Conservation (phyloP, 1,139 yeast species). For the Candida sp. region DNA sequence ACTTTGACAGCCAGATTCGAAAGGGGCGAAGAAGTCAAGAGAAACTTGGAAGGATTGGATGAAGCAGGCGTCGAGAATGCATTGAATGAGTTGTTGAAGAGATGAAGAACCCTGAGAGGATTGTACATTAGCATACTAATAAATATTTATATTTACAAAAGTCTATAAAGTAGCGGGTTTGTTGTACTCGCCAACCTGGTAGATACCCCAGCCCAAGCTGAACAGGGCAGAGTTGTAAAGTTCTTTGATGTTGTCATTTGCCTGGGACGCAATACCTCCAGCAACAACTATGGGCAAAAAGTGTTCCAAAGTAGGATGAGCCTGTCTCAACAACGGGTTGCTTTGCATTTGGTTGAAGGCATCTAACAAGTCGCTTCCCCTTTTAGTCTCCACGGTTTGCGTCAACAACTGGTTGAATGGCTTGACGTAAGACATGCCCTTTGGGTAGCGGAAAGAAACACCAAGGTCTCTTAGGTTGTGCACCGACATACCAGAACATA, state of each 20-base stretch:
- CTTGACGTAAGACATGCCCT: slow-evolving; percentile 49
- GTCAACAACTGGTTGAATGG: slow-evolving; percentile 54
- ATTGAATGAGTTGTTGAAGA: slow-evolving; percentile 42
- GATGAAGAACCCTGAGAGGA: neutral
- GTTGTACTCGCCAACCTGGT: slow-evolving; percentile 40
- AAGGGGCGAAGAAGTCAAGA: slow-evolving; percentile 48
- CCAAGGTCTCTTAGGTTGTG: slow-evolving; percentile 69
- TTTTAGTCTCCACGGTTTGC: slow-evolving; percentile 26
- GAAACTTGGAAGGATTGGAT: slow-evolving; percentile 49
- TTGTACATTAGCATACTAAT: neutral
- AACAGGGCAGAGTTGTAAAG: slow-evolving; percentile 47
- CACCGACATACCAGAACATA: slow-evolving; percentile 81
- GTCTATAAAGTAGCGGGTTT: neutral
- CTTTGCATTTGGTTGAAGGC: slow-evolving; percentile 16
- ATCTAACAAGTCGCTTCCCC: slow-evolving; percentile 13
- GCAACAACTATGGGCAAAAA: slow-evolving; percentile 73
- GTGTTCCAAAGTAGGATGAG: slow-evolving; percentile 82
- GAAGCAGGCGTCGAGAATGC: slow-evolving; percentile 43
- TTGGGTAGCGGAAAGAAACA: slow-evolving; percentile 17
- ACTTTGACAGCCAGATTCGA: slow-evolving; percentile 73
- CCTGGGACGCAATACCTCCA: slow-evolving; percentile 54
- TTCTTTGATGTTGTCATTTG: slow-evolving; percentile 39
- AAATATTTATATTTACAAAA: neutral
- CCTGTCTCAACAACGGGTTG: slow-evolving; percentile 42
- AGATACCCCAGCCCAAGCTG: slow-evolving; percentile 73